Conservation (phyloP, 257 asterid genomes). For the Striga asiatica region DNA sequence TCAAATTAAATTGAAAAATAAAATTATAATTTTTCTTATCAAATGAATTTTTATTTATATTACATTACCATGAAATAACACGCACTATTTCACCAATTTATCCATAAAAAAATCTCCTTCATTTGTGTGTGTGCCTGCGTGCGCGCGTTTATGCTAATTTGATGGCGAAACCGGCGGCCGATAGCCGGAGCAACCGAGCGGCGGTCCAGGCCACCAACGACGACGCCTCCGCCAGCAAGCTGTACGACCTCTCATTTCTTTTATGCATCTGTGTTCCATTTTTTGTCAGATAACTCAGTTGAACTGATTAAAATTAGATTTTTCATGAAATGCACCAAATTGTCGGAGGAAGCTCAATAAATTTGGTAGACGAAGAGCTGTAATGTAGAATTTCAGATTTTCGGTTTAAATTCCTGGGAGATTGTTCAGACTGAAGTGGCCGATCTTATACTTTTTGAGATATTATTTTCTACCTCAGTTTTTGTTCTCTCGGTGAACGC, state of each 20-base stretch:
- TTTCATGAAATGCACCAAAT: background rate
- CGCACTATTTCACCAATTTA: too few relatives aligned
- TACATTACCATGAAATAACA: too few relatives aligned
- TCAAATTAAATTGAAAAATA: too few relatives aligned
- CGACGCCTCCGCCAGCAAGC: conserved; percentile 96
- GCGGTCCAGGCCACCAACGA: conserved; percentile 98
- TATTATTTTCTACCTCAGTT: background rate
- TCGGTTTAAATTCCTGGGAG: background rate
- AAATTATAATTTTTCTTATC: too few relatives aligned
- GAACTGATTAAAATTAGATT: background rate
- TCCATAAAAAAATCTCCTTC: background rate
- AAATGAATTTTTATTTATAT: too few relatives aligned
- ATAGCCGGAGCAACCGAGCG: conserved; percentile 66
- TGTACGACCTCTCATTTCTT: conserved; percentile 28
- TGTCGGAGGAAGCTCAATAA: background rate
- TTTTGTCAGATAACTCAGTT: background rate
- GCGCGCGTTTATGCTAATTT: background rate
- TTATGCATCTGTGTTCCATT: background rate
- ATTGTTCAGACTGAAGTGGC: background rate
- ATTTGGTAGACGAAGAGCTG: background rate
- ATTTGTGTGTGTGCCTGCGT: background rate
- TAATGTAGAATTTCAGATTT: background rate
- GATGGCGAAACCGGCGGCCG: conserved; percentile 53
- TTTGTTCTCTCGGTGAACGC: background rate
- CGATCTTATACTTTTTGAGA: background rate